phyloP scores from a whole-genome alignment of 768 basidiomycete genomes.

The Calocybe cyanea region DNA sequence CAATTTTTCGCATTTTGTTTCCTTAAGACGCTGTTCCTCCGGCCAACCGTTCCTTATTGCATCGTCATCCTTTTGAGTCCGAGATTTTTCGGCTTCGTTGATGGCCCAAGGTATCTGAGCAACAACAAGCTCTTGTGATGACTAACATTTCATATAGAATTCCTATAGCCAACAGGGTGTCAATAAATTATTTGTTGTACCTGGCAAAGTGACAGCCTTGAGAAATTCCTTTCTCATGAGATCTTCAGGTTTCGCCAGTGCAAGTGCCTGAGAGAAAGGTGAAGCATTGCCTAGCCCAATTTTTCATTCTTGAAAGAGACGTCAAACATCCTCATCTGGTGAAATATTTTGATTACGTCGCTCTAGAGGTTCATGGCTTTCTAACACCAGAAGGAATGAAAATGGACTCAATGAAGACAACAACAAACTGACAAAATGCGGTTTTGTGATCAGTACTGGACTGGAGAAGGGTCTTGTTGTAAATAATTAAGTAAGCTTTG shows the following conservation, averaged over 20 bases:
- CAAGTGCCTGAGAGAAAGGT: slow-evolving; percentile 67
- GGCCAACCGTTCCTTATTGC: slow-evolving; percentile 17
- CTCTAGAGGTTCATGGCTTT: slow-evolving; percentile 29
- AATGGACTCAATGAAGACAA: not conserved
- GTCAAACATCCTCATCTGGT: slow-evolving; percentile 78
- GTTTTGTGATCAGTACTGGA: slow-evolving; percentile 25
- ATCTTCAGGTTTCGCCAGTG: slow-evolving; percentile 67
- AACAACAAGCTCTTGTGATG: slow-evolving; percentile 80
- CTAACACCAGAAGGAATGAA: not conserved
- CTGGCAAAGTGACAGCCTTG: slow-evolving; percentile 31
- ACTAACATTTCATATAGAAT: slow-evolving; percentile 73
- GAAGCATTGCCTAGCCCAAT: slow-evolving; percentile 80
- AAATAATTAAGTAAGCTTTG: too few species aligned
- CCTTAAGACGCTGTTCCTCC: slow-evolving; percentile 33
- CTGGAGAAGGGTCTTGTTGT: too few species aligned
- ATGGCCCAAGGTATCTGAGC: slow-evolving; percentile 92
- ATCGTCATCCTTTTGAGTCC: slow-evolving; percentile 29
- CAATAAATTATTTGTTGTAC: not conserved
- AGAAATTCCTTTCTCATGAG: slow-evolving; percentile 63
- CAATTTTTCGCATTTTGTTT: slow-evolving; percentile 72
- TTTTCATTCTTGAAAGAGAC: slow-evolving; percentile 81
- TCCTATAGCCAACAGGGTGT: slow-evolving; percentile 47
- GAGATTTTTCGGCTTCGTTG: slow-evolving; percentile 72
- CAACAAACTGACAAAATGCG: slow-evolving; percentile 19
- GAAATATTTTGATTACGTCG: slow-evolving; percentile 51